A percentile compares a stretch with the other conserved stretches of the same genome.
These are phyloP conservation scores for Globisporangium rhizosaccharum DNA, from an alignment of 352 stramenopile genomes.

Conservation along the genomic window DNA sequence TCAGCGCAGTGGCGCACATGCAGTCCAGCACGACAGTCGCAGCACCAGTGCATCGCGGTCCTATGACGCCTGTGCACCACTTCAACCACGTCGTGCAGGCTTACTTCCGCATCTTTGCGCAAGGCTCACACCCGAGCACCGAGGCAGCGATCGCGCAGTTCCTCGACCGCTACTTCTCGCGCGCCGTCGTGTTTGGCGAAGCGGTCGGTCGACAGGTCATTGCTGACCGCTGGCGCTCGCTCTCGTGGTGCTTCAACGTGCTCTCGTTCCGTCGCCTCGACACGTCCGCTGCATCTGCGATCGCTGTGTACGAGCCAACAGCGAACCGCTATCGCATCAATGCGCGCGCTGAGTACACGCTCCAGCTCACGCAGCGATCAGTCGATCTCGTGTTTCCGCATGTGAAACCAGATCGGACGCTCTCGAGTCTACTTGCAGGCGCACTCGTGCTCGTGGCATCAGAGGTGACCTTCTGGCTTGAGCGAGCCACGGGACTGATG, in stretches of 20 bases:
- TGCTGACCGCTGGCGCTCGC: constrained; percentile 14
- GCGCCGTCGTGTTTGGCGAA: constrained; percentile 6
- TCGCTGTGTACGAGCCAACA: constrained; percentile 9
- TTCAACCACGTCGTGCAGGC: constrained; percentile 7
- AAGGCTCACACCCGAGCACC: constrained; percentile 3
- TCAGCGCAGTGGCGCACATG: background rate
- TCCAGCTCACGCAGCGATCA: constrained; percentile 11
- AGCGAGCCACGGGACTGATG: constrained; percentile 9
- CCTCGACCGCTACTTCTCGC: constrained; percentile 7
- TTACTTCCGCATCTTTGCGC: constrained; percentile 10
- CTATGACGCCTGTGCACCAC: constrained; percentile 11
- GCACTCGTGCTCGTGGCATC: constrained; percentile 10
- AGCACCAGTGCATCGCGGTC: constrained; percentile 1
- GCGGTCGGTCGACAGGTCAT: constrained; percentile 6
- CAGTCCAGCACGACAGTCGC: background rate
- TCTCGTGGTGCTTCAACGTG: constrained; percentile 16
- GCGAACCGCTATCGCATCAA: constrained; percentile 11
- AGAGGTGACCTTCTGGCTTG: constrained; percentile 20
- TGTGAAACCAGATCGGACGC: background rate
- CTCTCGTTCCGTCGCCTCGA: constrained; percentile 8
- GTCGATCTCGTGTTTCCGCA: constrained; percentile 16
- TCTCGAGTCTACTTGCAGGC: constrained; percentile 4
- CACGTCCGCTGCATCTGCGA: background rate
- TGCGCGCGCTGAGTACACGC: constrained; percentile 8
- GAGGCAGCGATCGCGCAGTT: constrained; percentile 4